A percentile compares a stretch with the other conserved stretches of the same genome.
phyloP scores from a whole-genome alignment of 768 basidiomycete species.

The Saitozyma podzolica region DNA sequence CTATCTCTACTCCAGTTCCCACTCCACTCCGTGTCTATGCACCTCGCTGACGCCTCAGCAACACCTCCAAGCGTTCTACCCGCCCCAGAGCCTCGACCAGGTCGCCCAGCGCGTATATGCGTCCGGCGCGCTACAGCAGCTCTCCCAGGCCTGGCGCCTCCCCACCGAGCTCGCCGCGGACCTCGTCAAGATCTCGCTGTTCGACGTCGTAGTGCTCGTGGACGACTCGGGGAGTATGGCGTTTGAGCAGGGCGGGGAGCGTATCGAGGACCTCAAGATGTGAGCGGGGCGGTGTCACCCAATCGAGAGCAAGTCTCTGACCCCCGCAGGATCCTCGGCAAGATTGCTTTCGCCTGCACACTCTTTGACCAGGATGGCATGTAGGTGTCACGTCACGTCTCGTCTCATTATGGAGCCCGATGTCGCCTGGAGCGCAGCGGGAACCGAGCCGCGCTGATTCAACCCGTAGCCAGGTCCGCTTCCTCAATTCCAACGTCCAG shows the following conservation, averaged over 20 bases:
- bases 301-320: conserved; percentile 3
- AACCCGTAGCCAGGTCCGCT: conserved; percentile 46
- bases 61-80: conserved; percentile 54
- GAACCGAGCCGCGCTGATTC: neutral
- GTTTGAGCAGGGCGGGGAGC: conserved; percentile 54
- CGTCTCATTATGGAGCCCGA: neutral
- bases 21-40: neutral
- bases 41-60: conserved; percentile 40
- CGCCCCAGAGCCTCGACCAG: conserved; percentile 47
- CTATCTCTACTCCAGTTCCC: neutral
- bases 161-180: conserved; percentile 54
- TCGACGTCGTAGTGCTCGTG: conserved; percentile 50
- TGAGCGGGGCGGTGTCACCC: conserved; percentile 7
- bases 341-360: conserved; percentile 50
- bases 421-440: neutral
- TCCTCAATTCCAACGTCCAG: conserved; percentile 53
- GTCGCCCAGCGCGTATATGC: conserved; percentile 52
- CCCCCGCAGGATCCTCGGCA: conserved; percentile 39
- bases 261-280: conserved; percentile 55
- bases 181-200: conserved; percentile 51
- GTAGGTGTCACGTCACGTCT: conserved; percentile 13
- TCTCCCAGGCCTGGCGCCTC: conserved; percentile 51
- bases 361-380: conserved; percentile 55
- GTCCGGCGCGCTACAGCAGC: conserved; percentile 45
- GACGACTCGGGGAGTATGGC: conserved; percentile 50